These are phyloP conservation scores for Pleurotus salmoneostramineus DNA, from an alignment of 768 basidiomycete genomes.

Conservation along the genomic window DNA sequence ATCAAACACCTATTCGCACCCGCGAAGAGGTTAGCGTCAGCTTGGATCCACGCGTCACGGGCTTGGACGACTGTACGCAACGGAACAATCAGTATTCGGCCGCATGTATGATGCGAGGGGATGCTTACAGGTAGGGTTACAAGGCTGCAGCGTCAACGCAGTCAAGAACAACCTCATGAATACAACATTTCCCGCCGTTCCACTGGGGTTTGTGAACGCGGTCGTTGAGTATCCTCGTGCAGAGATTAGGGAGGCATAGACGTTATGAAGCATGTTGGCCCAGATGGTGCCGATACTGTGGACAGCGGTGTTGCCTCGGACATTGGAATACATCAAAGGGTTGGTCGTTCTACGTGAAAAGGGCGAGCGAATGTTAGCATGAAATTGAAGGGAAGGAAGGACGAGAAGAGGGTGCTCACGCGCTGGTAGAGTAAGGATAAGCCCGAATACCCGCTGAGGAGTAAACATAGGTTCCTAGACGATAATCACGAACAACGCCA, in stretches of 20 bases:
- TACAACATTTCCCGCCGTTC: slow-evolving; percentile 26
- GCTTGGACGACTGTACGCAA: slow-evolving; percentile 18
- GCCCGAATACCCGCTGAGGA: slow-evolving; percentile 38
- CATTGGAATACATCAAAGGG: slow-evolving; percentile 29
- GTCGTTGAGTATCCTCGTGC: not conserved
- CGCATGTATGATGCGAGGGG: not conserved
- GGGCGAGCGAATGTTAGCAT: too few species aligned
- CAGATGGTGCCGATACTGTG: slow-evolving; percentile 20
- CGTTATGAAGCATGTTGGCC: slow-evolving; percentile 3
- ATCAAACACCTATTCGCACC: slow-evolving; percentile 31
- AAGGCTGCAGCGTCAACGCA: slow-evolving; percentile 31
- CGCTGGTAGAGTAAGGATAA: slow-evolving; percentile 44
- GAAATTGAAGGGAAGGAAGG: not conserved
- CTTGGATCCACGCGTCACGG: slow-evolving; percentile 35
- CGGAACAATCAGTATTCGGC: slow-evolving; percentile 7
- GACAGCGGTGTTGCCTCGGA: slow-evolving; percentile 27
- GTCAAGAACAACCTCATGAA: slow-evolving; percentile 33
- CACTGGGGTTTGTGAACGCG: not conserved
- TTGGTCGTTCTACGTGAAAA: slow-evolving; percentile 19
- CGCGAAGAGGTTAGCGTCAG: slow-evolving; percentile 31
- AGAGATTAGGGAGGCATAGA: not conserved
- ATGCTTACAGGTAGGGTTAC: slow-evolving; percentile 14
- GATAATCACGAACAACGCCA: slow-evolving; percentile 12
- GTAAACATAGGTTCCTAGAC: slow-evolving; percentile 17
- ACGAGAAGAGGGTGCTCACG: slow-evolving; percentile 11